These are phyloP conservation scores for Cyclocybe aegerita DNA, from an alignment of 768 basidiomycete genomes.

Conservation along the genomic window DNA sequence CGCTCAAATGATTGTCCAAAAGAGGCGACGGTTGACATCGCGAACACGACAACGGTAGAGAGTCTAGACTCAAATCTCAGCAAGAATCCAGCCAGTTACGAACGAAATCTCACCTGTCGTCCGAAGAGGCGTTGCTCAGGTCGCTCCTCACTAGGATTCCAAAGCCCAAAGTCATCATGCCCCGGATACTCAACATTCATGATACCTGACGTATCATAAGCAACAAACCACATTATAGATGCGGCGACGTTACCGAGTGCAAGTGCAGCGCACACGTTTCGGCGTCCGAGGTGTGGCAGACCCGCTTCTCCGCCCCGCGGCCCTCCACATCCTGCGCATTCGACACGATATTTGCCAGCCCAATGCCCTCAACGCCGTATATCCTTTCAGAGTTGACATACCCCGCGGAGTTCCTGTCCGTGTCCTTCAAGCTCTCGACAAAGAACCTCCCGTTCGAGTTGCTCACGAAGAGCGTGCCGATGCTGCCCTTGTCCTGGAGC, in stretches of 20 bases:
- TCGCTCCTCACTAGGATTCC: constrained; percentile 94
- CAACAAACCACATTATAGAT: too few relatives aligned
- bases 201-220: constrained; percentile 46
- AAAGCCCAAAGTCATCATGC: constrained; percentile 93
- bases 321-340: constrained; percentile 86
- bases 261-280: constrained; percentile 83
- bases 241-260: constrained; percentile 88
- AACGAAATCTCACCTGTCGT: too few relatives aligned
- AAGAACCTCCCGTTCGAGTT: constrained; percentile 97
- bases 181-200: constrained; percentile 69
- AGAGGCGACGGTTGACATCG: too few relatives aligned
- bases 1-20: too few relatives aligned
- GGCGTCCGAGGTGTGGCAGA: constrained; percentile 64
- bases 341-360: constrained; percentile 82
- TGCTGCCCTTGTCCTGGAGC: constrained; percentile 56
- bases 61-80: too few relatives aligned
- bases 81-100: too few relatives aligned
- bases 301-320: constrained; percentile 62
- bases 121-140: constrained; percentile 90
- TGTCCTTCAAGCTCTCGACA: constrained; percentile 86
- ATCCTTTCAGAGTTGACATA: constrained; percentile 93
- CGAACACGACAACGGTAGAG: too few relatives aligned
- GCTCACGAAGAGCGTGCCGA: constrained; percentile 93
- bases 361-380: constrained; percentile 87
- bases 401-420: constrained; percentile 85